phyloP scores from a whole-genome alignment of 2,329 filamentous ascomycete genomes.

The Beauveria australis region DNA sequence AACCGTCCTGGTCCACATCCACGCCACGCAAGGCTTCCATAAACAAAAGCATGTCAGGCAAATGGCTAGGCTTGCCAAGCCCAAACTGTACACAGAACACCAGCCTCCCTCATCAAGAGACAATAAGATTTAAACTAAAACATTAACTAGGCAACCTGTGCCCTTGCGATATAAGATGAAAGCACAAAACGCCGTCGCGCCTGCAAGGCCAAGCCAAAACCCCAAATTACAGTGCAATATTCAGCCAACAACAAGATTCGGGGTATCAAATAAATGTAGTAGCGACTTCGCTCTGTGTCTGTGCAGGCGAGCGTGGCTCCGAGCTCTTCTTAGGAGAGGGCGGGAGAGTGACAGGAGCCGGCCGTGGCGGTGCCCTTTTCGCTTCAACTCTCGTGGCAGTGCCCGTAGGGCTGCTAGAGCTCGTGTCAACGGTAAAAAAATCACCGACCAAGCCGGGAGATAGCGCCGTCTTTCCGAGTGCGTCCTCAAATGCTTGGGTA shows the following conservation, averaged over 20 bases:
- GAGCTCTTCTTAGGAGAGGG: constrained; percentile 13
- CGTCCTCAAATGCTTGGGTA: constrained; percentile 22
- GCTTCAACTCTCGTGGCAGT: constrained; percentile 21
- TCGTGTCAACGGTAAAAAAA: constrained; percentile 15
- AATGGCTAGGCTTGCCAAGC: background rate
- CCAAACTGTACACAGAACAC: background rate
- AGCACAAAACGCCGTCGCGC: background rate
- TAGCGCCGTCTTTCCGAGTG: background rate
- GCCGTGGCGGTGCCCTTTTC: constrained; percentile 25
- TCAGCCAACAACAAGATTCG: background rate
- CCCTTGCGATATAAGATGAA: background rate
- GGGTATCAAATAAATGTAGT: background rate
- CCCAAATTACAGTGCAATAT: background rate
- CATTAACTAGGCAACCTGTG: background rate
- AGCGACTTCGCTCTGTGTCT: background rate
- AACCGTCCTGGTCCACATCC: background rate
- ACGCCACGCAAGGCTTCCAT: background rate
- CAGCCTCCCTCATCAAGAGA: background rate
- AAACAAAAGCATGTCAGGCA: background rate
- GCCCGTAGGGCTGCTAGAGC: background rate
- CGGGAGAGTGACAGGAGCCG: constrained; percentile 22
- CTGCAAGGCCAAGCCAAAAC: background rate
- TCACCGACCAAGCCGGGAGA: constrained; percentile 3
- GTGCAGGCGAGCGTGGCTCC: background rate
- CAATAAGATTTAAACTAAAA: background rate